Evolutionary conservation across 371 early-diverging fungal species (phyloP), one percentile per base, ranked within the genome.

Genomic region (Polyrhizophydium stewartii): DNA sequence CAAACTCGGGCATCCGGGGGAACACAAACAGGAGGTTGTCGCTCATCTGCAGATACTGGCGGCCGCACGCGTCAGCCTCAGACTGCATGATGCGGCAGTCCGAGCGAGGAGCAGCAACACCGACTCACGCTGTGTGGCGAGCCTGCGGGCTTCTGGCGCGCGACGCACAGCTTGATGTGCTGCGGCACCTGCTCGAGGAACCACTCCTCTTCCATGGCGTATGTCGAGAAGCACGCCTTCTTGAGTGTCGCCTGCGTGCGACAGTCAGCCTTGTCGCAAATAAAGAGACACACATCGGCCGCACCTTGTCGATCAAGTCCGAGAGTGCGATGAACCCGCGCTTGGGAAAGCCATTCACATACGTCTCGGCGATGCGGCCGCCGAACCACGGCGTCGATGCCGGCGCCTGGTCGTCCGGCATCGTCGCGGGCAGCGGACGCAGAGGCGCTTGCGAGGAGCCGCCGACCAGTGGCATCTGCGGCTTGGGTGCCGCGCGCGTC

Each of bases 171-270:
- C 21, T 46, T 52, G 57, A 55, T 55, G 40, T 41, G 7, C 0
- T 22, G 27, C 30, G 59, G 62, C 27, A 65, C 27, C 33, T 55
- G 43, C 24, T 32, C n/a, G 0, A 55, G 22, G 12, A 70, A 45
- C 71, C 71, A 70, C 12, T 47, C 35, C 22, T 64, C 46, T 38
- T 70, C 67, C n/a, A 64, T 41, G 27, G 59, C 62, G 40, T 60
- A 70, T 28, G 62, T 50, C 24, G 60, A 37, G n/a, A 66, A 38
- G 55, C 66, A 52, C 12, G 56, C 64, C 28, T 55, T 55, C 31
- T 35, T 55, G n/a, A 70, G 58, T n/a, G n/a, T n/a, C n/a, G n/a
- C n/a, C n/a, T n/a, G n/a, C n/a, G n/a, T n/a, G n/a, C n/a, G n/a
- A n/a, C n/a, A n/a, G n/a, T n/a, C n/a, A n/a, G n/a, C n/a, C n/a